Evolutionary conservation across 169 alveolate species (phyloP).

Genomic region (Plasmodium coatneyi): DNA sequence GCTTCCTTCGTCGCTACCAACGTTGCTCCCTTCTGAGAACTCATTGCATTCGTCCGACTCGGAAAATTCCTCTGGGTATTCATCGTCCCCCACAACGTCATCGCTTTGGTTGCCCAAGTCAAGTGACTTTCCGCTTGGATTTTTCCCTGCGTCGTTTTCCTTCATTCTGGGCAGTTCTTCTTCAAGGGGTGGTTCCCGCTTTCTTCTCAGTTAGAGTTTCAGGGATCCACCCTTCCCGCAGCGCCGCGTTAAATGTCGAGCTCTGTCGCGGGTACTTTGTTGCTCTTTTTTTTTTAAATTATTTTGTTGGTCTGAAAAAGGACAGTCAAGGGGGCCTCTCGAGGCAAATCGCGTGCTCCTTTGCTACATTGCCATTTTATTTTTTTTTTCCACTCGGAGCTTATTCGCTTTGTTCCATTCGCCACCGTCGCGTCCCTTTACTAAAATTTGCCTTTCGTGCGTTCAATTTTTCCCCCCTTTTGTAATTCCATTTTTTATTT

Average conservation of each 20-base stretch:
- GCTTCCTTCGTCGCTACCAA: background rate
- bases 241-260: background rate
- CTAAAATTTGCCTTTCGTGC: background rate
- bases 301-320: background rate
- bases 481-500: background rate
- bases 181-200: background rate
- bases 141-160: background rate
- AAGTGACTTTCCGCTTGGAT: background rate
- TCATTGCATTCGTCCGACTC: constrained; percentile 18
- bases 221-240: background rate
- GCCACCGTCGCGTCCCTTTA: background rate
- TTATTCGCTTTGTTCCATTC: background rate
- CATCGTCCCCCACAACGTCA: constrained; percentile 58
- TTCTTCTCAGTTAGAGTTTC: background rate
- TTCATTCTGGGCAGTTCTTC: background rate
- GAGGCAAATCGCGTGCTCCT: background rate
- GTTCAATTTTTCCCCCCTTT: background rate
- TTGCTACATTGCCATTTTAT: background rate
- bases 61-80: constrained; percentile 58
- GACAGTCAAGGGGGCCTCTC: background rate
- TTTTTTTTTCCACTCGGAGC: background rate
- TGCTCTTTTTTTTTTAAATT: background rate
- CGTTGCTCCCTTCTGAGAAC: background rate
- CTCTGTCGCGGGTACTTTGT: background rate
- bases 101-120: background rate